Base-by-base conservation (phyloP, 495 filamentous ascomycete genomes). In the Lindgomyces ingoldianus region DNA sequence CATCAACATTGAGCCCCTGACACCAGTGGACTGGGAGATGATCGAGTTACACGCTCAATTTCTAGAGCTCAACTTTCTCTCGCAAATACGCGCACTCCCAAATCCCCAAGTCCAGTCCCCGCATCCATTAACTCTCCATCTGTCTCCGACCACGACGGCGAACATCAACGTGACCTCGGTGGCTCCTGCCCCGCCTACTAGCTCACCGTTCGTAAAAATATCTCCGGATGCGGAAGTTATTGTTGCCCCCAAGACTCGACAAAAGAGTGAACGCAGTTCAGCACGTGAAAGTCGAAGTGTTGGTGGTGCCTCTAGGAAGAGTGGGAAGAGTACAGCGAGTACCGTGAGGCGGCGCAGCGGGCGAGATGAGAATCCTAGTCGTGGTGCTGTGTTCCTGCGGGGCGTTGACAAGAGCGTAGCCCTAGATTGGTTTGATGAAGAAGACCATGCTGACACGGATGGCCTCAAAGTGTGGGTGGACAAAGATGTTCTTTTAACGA, bases 11-110 rank as follows among this genome's bases (percentile, higher is more conserved):
- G 94, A 98, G 73, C 94, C 94, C 53, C 78, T 97, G 65, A 97
- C 94, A 1, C 85, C 93, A 1, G 89, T 91, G 61, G 94, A 98
- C 72, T 98, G 94, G 94, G 94, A 98, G 68, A 86, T 97, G 69
- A 98, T 98, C 65, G 94, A 98, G 72, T 81, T 97, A 1, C 94
- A 98, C 75, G 94, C 94, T 3, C 91, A 86, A 24, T 98, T 97
- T 72, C 78, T 98, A 21, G 94, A 98, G 74, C 83, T 96, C 61
- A 96, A 98, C 73, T 85, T 98, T 53, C 80, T 96, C 14, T 90
- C 89, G 36, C 95, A 98, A 79, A 91, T 98, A 71, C 87, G 94
- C 52, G 93, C 93, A 42, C 80, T 98, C 14, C 92, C 92, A 14
- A 96, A 95, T 72, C 92, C 92, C 16, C 78, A 79, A 18, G 61